These are phyloP conservation scores for Saccharomycopsis javanensis DNA, from an alignment of 805 yeast genomes.

Conservation along the genomic window DNA sequence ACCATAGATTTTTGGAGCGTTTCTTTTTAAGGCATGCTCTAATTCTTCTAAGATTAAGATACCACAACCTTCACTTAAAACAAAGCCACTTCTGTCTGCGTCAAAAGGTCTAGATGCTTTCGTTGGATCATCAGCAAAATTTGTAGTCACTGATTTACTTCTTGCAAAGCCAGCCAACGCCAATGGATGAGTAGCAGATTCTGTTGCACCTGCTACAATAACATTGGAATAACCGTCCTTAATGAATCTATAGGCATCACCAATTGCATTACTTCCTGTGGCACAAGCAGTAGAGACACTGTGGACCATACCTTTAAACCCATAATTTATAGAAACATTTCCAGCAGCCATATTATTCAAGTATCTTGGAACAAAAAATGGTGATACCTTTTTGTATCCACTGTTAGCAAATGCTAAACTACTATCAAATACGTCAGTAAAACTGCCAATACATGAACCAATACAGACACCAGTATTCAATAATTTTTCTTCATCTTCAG, in stretches of 20 bases:
- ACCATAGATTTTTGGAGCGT: slow-evolving; percentile 52
- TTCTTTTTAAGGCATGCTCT: slow-evolving; percentile 62
- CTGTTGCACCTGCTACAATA: slow-evolving; percentile 93
- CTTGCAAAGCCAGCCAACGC: slow-evolving; percentile 87
- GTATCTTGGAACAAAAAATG: slow-evolving; percentile 75
- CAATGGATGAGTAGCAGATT: slow-evolving; percentile 75
- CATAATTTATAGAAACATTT: slow-evolving; percentile 68
- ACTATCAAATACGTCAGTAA: slow-evolving; percentile 62
- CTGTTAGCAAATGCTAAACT: slow-evolving; percentile 38
- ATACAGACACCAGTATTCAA: slow-evolving; percentile 62
- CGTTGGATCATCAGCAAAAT: slow-evolving; percentile 49
- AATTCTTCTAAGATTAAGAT: slow-evolving; percentile 65
- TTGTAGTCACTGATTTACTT: slow-evolving; percentile 68
- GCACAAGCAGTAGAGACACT: slow-evolving; percentile 94
- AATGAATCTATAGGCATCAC: slow-evolving; percentile 83
- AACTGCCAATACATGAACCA: slow-evolving; percentile 89
- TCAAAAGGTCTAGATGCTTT: slow-evolving; percentile 87
- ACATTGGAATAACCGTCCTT: slow-evolving; percentile 71
- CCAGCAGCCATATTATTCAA: slow-evolving; percentile 94
- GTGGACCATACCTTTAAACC: slow-evolving; percentile 78
- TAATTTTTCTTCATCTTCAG: slow-evolving; percentile 23
- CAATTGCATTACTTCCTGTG: slow-evolving; percentile 87
- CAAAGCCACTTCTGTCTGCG: slow-evolving; percentile 69
- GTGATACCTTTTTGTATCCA: slow-evolving; percentile 68
- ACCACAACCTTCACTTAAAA: slow-evolving; percentile 89